Conservation (phyloP, 1,284 basidiomycete genomes). For the Malassezia globosa region DNA sequence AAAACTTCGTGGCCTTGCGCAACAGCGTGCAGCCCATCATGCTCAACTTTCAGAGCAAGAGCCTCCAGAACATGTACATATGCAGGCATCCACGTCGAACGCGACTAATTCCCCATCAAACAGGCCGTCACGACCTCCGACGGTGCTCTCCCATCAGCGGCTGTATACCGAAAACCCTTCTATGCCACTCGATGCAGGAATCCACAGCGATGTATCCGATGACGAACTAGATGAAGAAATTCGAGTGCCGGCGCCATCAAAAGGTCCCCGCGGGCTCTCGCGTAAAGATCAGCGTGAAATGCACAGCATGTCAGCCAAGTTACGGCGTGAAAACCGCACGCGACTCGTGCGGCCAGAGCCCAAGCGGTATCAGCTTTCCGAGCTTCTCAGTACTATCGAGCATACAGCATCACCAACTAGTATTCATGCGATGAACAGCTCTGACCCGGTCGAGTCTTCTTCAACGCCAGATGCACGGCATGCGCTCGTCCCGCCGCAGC, state of each 20-base stretch:
- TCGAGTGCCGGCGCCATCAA: neutral
- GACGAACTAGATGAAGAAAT: neutral
- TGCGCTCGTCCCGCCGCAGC: neutral
- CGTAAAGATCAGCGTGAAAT: constrained; percentile 36
- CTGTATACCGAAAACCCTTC: too few relatives aligned
- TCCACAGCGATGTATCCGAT: neutral
- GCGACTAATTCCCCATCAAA: too few relatives aligned
- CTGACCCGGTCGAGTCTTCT: constrained; percentile 15
- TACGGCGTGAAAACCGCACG: constrained; percentile 29
- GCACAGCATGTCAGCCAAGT: constrained; percentile 31
- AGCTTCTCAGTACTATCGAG: constrained; percentile 28
- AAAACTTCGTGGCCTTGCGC: constrained; percentile 9
- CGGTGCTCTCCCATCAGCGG: too few relatives aligned
- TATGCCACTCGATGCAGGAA: neutral
- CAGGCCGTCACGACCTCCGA: too few relatives aligned
- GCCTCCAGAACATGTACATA: neutral
- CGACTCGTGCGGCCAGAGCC: constrained; percentile 18
- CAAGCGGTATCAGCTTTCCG: constrained; percentile 28
- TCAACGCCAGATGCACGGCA: constrained; percentile 5
- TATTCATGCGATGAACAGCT: constrained; percentile 4
- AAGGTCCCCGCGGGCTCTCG: constrained; percentile 20
- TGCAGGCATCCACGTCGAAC: neutral
- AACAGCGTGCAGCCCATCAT: constrained; percentile 4
- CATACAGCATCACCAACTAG: constrained; percentile 1
- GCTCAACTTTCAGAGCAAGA: neutral